Evolutionary conservation across 805 yeast genomes (phyloP), one percentile per base, ranked within the genome.

Genomic region (Hanseniaspora occidentalis): DNA sequence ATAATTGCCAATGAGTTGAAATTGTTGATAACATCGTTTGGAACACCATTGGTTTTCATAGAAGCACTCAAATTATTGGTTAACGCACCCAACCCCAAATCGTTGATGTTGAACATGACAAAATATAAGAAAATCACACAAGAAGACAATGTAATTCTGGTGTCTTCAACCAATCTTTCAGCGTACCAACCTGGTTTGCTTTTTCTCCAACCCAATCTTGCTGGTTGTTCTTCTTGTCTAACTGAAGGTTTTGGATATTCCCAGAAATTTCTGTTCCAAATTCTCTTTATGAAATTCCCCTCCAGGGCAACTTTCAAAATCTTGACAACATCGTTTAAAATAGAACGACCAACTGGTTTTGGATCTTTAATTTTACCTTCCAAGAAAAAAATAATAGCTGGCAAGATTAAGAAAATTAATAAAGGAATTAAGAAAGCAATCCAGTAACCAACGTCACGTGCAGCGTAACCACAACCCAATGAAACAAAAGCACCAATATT

Each of bases 21-120:
- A 53, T 76, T 79, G 60, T 77, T 80, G 65, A 82, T 71, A 50
- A 82, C 67, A 66, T 82, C 94, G 56, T 83, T 83, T 48, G 94
- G 92, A 50, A 82, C 68, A 31, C 84, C 82, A 56, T 82, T 38
- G 27, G 39, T 38, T 16, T 38, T n/a, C 41, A 42, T 42, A 14
- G 44, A 40, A 14, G 39, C 41, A 35, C 41, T 16, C 26, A 42
- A 35, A 14, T 38, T 42, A 29, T 39, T 41, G 14, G 41, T 34
- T 19, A 42, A 36, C 8, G 44, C 39, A 38, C 44, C 45, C n/a
- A 46, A 35, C 35, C 49, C 47, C 10, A 38, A 27, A 36, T 43
- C 45, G 35, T 45, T 45, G 40, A 61, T 45, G 47, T 58, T 57
- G 55, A 56, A 60, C 38, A 58, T 51, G 42, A 59, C 48, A 47